Base-by-base conservation (phyloP, 352 stramenopile genomes). In the Peronospora farinosa region DNA sequence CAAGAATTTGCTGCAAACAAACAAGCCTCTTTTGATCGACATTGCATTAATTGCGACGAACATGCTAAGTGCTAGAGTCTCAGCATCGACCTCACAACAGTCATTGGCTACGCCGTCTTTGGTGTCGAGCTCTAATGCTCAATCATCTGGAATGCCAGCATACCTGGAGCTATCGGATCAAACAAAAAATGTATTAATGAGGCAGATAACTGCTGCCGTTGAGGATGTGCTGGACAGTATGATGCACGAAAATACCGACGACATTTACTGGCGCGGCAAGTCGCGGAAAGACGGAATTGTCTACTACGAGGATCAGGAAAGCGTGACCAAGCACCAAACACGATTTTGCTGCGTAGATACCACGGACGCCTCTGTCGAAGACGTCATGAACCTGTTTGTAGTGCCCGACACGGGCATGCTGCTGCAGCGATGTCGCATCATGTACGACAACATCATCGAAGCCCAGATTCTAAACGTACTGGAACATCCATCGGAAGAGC, bases 361-460 rank as follows among this genome's bases (percentile, higher is more conserved):
- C 2, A 69, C 57, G 0, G 56, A 71, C 12, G 63, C 63, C 5
- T 59, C 56, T 0, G 63, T 72, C 3, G 60, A 71, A 25, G 61
- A 73, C 8, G 60, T 73, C 5, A 40, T 73, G 21, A 67, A 62
- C 27, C 41, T 73, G 15, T 76, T 73, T 46, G 47, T 68, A 2
- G 49, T 73, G 16, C 61, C 56, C 1, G 63, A 73, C n/a, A 62
- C 60, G 8, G 63, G 71, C 19, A 67, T 57, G 67, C 21, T 76
- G 31, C 31, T 70, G 28, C 59, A 68, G 35, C 52, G 50, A 13
- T 76, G 63, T 51, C 59, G 57, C 10, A 51, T 76, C 53, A 61
- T 76, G 52, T 70, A 73, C 54, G 63, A 72, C 47, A 73, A 71
- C 48, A 48, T 76, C 12, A 58, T 71, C 47, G 61, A 73, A 44